Evolutionary conservation across 352 stramenopile species (phyloP).

Genomic region (Globisporangium nagaii): DNA sequence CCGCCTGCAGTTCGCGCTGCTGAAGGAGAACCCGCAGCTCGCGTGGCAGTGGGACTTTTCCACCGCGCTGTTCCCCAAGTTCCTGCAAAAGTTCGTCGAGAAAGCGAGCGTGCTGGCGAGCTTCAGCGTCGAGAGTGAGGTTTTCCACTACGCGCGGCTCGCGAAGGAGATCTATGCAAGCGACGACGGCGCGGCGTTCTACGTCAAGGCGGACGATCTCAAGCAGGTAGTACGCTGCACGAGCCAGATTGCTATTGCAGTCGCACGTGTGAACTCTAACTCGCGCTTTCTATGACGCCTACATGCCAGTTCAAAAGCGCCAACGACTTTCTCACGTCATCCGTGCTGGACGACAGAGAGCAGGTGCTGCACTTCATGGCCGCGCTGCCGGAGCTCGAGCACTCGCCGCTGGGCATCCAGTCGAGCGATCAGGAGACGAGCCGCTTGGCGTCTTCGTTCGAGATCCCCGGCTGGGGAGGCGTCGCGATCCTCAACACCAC

Average conservation of each 20-base stretch:
- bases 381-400: slow-evolving; percentile 35
- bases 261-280: not conserved
- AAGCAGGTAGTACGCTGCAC: slow-evolving; percentile 42
- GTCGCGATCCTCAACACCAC: slow-evolving; percentile 54
- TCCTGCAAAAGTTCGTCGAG: slow-evolving; percentile 36
- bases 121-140: slow-evolving; percentile 65
- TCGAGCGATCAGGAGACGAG: slow-evolving; percentile 2
- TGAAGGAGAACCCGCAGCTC: slow-evolving; percentile 45
- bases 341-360: slow-evolving; percentile 64
- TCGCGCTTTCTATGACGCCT: not conserved
- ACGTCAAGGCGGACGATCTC: slow-evolving; percentile 52
- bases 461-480: slow-evolving; percentile 63
- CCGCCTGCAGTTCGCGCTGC: slow-evolving; percentile 58
- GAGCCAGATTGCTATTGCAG: not conserved
- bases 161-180: slow-evolving; percentile 41
- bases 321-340: slow-evolving; percentile 66
- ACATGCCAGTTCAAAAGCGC: slow-evolving; percentile 62
- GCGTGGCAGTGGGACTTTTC: slow-evolving; percentile 42
- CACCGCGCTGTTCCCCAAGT: slow-evolving; percentile 26
- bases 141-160: slow-evolving; percentile 64
- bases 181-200: slow-evolving; percentile 25
- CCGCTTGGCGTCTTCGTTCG: slow-evolving; percentile 44
- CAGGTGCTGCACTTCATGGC: slow-evolving; percentile 79
- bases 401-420: slow-evolving; percentile 57
- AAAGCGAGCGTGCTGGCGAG: slow-evolving; percentile 52